A percentile compares a stretch with the other conserved stretches of the same genome.
Evolutionary conservation across 306 rosid species (phyloP).

Genomic region (Myrica gale): DNA sequence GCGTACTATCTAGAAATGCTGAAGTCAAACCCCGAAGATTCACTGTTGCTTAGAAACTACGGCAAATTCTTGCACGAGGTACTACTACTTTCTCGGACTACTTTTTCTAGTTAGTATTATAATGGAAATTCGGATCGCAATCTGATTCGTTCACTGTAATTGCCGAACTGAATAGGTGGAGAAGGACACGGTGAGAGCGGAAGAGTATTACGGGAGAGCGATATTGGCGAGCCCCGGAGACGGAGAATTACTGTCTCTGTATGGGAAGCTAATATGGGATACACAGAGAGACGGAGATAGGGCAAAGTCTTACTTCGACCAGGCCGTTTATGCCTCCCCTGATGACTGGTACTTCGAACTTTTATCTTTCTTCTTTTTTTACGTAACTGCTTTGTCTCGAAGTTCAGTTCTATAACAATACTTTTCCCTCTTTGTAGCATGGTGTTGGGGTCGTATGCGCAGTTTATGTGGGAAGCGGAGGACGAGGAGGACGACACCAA

Average conservation of each 20-base stretch:
- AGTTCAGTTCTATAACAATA: no score
- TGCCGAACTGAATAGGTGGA: constrained; percentile 46
- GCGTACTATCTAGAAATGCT: constrained; percentile 66
- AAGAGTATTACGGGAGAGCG: constrained; percentile 76
- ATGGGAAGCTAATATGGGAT: constrained; percentile 80
- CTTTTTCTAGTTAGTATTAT: no score
- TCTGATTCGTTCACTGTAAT: constrained; percentile 6
- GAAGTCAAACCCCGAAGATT: constrained; percentile 63
- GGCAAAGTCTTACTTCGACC: constrained; percentile 66
- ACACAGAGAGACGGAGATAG: constrained; percentile 53
- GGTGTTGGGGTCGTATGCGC: constrained; percentile 71
- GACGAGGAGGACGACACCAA: constrained; percentile 38
- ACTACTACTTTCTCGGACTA: not conserved
- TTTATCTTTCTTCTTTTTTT: not conserved
- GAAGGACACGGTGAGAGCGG: constrained; percentile 64
- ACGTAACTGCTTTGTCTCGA: not conserved
- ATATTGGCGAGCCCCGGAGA: constrained; percentile 70
- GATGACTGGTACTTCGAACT: constrained; percentile 49
- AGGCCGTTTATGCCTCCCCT: constrained; percentile 62
- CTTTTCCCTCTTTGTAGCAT: constrained; percentile 30
- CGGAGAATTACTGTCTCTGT: constrained; percentile 68
- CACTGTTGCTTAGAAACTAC: constrained; percentile 82
- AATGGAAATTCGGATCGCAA: no score
- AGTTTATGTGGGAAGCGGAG: constrained; percentile 71
- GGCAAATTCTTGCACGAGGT: constrained; percentile 83